Percentiles rank a stretch among this genome's conserved stretches.
Conservation (phyloP, 306 rosid species). For the Canavalia gladiata region DNA sequence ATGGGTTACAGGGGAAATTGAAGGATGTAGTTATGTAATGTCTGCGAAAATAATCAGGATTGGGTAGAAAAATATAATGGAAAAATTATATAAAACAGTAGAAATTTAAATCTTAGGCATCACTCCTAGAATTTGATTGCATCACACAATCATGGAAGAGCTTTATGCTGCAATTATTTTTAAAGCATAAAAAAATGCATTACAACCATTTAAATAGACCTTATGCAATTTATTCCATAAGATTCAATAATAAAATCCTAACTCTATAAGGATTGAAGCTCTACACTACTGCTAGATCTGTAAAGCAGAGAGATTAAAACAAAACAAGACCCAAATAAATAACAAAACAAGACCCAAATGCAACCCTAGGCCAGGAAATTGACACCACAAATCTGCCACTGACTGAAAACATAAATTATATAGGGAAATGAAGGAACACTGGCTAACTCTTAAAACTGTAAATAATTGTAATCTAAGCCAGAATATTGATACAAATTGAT, state of each 20-base stretch:
- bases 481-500: constrained; percentile 27
- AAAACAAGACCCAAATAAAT: neutral
- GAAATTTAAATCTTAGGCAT: constrained; percentile 9
- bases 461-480: neutral
- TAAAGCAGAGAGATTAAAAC: neutral
- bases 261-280: neutral
- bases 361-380: neutral
- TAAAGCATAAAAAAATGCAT: neutral
- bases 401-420: neutral
- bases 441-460: constrained; percentile 2
- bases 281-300: neutral
- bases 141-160: constrained; percentile 10
- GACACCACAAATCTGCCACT: neutral
- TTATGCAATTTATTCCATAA: neutral
- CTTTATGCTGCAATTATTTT: neutral
- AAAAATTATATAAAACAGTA: neutral
- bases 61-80: neutral
- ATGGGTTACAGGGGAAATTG: constrained; percentile 8
- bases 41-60: neutral
- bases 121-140: neutral
- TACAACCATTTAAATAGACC: neutral
- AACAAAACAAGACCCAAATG: neutral
- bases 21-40: constrained; percentile 2
- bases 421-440: neutral
- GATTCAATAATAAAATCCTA: neutral